phyloP scores from a whole-genome alignment of 257 asterid genomes.

The Perilla frutescens region DNA sequence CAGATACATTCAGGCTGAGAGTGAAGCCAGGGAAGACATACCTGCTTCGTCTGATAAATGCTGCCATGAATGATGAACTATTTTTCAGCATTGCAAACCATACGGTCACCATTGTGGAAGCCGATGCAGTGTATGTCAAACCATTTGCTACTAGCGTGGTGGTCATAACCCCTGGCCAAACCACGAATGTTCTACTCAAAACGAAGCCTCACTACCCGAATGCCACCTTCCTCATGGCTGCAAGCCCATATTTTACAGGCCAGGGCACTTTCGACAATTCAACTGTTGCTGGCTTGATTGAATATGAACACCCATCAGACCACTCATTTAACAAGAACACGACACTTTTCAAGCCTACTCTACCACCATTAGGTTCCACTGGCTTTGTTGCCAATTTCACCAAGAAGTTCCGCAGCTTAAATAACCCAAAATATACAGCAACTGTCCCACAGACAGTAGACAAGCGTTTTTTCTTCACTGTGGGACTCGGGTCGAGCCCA shows the following conservation, averaged over 20 bases:
- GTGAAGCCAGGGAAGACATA: conserved; percentile 70
- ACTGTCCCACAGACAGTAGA: conserved; percentile 57
- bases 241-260: conserved; percentile 67
- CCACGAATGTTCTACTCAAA: conserved; percentile 66
- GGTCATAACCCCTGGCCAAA: conserved; percentile 69
- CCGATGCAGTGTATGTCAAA: conserved; percentile 64
- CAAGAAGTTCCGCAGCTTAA: conserved; percentile 57
- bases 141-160: conserved; percentile 57
- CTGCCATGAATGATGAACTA: conserved; percentile 73
- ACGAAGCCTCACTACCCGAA: conserved; percentile 51
- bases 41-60: conserved; percentile 72
- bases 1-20: conserved; percentile 63
- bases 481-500: conserved; percentile 70
- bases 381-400: conserved; percentile 57
- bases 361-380: conserved; percentile 55
- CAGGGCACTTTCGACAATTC: conserved; percentile 70
- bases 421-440: conserved; percentile 54
- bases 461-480: conserved; percentile 50
- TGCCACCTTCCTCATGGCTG: conserved; percentile 70
- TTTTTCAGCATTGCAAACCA: conserved; percentile 78
- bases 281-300: conserved; percentile 65
- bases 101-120: conserved; percentile 60
- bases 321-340: conserved; percentile 22
- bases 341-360: conserved; percentile 46
- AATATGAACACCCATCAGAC: conserved; percentile 45